Base-by-base conservation (phyloP, 306 rosid genomes). In the Carpinus viminea region DNA sequence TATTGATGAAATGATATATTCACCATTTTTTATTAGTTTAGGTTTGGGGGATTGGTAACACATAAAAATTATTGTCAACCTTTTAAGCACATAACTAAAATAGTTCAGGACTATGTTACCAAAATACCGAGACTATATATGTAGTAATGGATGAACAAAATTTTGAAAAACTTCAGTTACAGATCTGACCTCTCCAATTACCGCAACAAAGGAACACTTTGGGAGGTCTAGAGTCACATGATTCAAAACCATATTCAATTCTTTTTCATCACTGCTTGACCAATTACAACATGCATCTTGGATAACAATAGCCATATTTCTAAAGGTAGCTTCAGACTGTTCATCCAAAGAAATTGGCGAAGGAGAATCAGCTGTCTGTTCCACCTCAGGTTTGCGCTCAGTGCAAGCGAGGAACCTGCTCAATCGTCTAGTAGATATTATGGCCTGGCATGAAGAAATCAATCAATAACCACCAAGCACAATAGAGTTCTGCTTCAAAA, bases 101-200 rank as follows among this genome's bases (percentile, higher is more conserved):
- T 59, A 20, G 34, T 62, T 62, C 45, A 31, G 68, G 28, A 31
- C 43, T 62, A 36, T n/a, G 28, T 66, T 17, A 66, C 47, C 50
- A 66, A 38, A 66, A 66, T 41, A 64, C 16, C 15, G 7, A 16
- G 13, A 59, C 31, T 18, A 66, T 51, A 66, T 17, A 66, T 36
- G 50, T 66, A 66, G 3, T 66, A 11, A 66, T 38, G 51, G 72
- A 66, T 7, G 8, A 66, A 9, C 12, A 41, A 26, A 66, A 62
- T 55, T 21, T 52, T 68, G 62, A 70, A n/a, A 24, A 70, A 82
- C 70, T 57, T 70, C 50, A 79, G 45, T 55, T 45, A 78, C 36
- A 73, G 74, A 66, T 72, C 88, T 83, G 73, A 92, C 98, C 97
- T 94, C 98, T 87, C 97, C 97, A 79, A 92, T 86, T 53, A 94